Evolutionary conservation across 441 rosid species (phyloP).

Genomic region (Sinapis alba): DNA sequence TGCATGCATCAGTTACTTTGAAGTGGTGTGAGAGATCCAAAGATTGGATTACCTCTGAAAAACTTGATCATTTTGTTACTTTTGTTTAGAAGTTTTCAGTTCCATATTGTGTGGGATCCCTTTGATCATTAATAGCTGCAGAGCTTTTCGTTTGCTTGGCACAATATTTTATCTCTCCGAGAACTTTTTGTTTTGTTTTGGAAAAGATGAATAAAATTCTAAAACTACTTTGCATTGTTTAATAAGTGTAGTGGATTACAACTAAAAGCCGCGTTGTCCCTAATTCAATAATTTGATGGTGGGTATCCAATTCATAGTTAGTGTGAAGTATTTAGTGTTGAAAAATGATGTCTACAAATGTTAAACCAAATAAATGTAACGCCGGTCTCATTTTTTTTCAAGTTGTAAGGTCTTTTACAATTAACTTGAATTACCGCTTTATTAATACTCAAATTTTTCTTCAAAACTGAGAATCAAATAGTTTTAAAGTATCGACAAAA

Average conservation of each 20-base stretch:
- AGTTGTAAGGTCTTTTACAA: background rate
- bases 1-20: conserved; percentile 22
- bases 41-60: background rate
- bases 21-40: conserved; percentile 20
- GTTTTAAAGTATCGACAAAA: too few relatives aligned
- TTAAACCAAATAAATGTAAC: background rate
- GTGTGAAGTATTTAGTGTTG: background rate
- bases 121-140: background rate
- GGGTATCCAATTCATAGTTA: background rate
- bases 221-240: background rate
- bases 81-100: background rate
- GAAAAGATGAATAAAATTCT: conserved; percentile 3
- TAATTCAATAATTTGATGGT: background rate
- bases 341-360: background rate
- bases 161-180: background rate
- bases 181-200: background rate
- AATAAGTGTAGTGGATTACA: background rate
- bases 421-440: background rate
- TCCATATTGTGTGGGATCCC: background rate
- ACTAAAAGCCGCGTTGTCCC: background rate
- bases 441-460: background rate
- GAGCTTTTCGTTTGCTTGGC: background rate
- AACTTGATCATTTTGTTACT: background rate
- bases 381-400: background rate
- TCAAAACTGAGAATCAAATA: too few relatives aligned